A percentile compares a stretch with the other conserved stretches of the same genome.
Evolutionary conservation across 1,139 yeast species (phyloP).

Genomic region (Saccharomycopsis phalli): DNA sequence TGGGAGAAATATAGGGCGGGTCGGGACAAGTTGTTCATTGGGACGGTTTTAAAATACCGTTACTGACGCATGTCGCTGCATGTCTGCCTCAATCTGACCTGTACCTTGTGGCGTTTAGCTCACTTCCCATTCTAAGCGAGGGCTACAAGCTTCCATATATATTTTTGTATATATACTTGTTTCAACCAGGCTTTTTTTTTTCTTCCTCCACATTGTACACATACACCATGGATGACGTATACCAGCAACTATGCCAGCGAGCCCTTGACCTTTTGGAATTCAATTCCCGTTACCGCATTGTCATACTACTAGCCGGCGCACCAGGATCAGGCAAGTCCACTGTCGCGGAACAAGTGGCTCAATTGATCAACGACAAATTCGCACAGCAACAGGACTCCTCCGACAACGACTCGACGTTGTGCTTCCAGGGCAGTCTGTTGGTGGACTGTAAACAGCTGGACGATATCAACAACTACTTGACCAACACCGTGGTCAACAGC

Average conservation of each 20-base stretch:
- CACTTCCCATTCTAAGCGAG: slow-evolving; percentile 1
- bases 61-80: background rate
- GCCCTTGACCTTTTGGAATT: slow-evolving; percentile 26
- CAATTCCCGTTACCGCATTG: slow-evolving; percentile 35
- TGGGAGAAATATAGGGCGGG: too few species aligned
- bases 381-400: slow-evolving; percentile 2
- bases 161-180: background rate
- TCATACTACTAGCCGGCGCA: slow-evolving; percentile 58
- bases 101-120: background rate
- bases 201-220: background rate
- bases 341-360: slow-evolving; percentile 38
- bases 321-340: slow-evolving; percentile 87
- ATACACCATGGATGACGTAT: slow-evolving; percentile 26
- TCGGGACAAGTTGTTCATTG: too few species aligned
- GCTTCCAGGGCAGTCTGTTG: too few species aligned
- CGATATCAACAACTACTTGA: slow-evolving; percentile 7
- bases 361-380: slow-evolving; percentile 29
- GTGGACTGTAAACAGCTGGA: background rate
- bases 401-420: background rate
- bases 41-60: background rate
- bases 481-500: slow-evolving; percentile 3
- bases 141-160: slow-evolving; percentile 6
- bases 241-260: slow-evolving; percentile 27
- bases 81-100: slow-evolving; percentile 4
- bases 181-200: slow-evolving; percentile 1